phyloP scores from a whole-genome alignment of 2,329 filamentous ascomycete species.

The Cladosporium sp. region DNA sequence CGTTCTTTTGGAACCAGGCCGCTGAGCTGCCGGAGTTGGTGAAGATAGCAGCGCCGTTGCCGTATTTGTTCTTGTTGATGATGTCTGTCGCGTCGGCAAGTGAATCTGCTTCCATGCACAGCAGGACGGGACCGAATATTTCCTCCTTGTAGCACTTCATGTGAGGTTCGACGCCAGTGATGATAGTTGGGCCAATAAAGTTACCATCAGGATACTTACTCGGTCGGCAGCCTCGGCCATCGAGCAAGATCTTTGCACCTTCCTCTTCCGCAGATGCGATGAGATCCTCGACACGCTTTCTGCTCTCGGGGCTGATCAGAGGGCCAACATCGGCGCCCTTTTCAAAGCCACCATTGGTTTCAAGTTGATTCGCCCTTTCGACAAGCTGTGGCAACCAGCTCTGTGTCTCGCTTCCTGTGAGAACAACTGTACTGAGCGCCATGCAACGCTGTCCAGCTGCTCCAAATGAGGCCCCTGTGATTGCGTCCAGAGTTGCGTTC shows the following conservation, averaged over 20 bases:
- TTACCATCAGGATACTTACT: constrained; percentile 82
- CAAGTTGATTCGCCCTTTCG: constrained; percentile 57
- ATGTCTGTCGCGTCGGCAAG: constrained; percentile 78
- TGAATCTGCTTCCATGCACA: constrained; percentile 76
- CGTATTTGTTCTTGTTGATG: constrained; percentile 85
- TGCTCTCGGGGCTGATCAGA: constrained; percentile 77
- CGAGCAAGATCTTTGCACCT: constrained; percentile 77
- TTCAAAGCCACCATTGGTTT: constrained; percentile 80
- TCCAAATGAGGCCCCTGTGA: constrained; percentile 80
- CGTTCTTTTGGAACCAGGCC: constrained; percentile 74
- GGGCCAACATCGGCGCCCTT: constrained; percentile 76
- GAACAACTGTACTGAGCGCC: constrained; percentile 81
- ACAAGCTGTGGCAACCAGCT: constrained; percentile 78
- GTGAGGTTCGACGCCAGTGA: constrained; percentile 74
- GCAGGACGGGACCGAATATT: constrained; percentile 82
- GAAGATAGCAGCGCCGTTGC: constrained; percentile 84
- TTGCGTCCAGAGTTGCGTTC: constrained; percentile 83
- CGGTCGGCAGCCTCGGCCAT: constrained; percentile 73
- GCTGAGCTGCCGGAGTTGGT: constrained; percentile 78
- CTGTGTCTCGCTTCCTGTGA: constrained; percentile 76
- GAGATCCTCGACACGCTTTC: constrained; percentile 73
- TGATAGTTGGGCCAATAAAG: constrained; percentile 78
- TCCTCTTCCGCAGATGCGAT: constrained; percentile 77
- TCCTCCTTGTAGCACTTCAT: constrained; percentile 86
- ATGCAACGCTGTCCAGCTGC: constrained; percentile 85